Base-by-base conservation (phyloP, 768 basidiomycete species). In the Suillus subluteus region DNA sequence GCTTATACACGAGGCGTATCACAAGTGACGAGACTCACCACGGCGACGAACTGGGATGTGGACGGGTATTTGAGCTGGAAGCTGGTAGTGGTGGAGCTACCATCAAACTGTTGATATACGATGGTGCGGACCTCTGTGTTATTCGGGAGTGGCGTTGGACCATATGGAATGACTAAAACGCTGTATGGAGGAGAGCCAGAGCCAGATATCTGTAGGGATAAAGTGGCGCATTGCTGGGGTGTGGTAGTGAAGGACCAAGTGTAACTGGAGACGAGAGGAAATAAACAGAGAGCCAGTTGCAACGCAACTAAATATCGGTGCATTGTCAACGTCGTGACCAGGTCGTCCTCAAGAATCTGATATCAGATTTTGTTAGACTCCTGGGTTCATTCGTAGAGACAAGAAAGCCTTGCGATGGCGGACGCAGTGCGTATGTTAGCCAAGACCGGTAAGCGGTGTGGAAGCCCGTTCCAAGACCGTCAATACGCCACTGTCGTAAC, bases 11-110 rank as follows among this genome's bases (percentile, higher is more conserved):
- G 13, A 67, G 21, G 35, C 9, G 23, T 7, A 32, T n/a, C 18
- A 50, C 23, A 63, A 41, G 37, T 41, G 44, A 55, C 43, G 59
- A n/a, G 7, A 87, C 90, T 79, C 71, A 92, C 91, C 72, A 92
- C 88, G 6, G 89, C 87, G 32, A 94, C 90, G 63, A 94, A 88
- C 71, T 91, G 88, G 4, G 91, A 90, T 72, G 86, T 82, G 58
- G 77, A 81, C 0, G 92, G 92, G 73, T 84, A 94, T 37, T 82
- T 83, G 62, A 92, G 82, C 72, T 84, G 76, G 74, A 93, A 89
- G 44, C 75, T 81, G 37, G 86, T 70, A 30, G 81, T 78, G 23
- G 78, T 65, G 7, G 76, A 73, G 32, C 75, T 71, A 35, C 76
- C 83, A 23, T 78, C 66, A 72, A 93, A 92, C 6, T 82, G 74